Evolutionary conservation across 2,329 filamentous ascomycete species (phyloP), one percentile per base, ranked within the genome.

Genomic region (Aspergillus costaricaensis): DNA sequence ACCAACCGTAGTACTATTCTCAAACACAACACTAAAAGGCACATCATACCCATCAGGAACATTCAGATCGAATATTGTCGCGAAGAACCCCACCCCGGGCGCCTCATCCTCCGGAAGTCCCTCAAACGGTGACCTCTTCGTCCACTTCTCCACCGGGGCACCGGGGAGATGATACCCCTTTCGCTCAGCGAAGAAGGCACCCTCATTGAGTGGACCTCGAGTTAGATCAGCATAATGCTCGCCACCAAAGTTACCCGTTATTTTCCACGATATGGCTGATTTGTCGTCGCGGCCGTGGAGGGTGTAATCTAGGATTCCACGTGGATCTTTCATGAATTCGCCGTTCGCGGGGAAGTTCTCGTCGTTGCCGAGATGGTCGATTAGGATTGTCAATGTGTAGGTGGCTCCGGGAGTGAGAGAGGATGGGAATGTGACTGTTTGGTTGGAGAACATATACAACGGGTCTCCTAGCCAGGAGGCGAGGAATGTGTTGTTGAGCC

Each of bases 161-260:
- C 60, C 65, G 0, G 83, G 82, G 23, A 84, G 79, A 66, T 85
- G 82, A 54, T 77, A 83, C 10, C 83, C 83, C 51, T 83, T 76
- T 5, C 83, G 75, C 62, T 86, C 83, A 4, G 79, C 80, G 63
- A 72, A 85, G 27, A 85, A 67, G 0, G 79, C 81, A 32, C 82
- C 83, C 72, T 85, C 83, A 62, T 85, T 86, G 5, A 84, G 70
- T 1, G 83, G 83, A 0, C 83, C 83, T 21, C 83, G 79, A 5
- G 72, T 72, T 1, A 75, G 68, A 61, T 86, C 83, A 3, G 58
- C 55, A 67, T 84, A 84, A 58, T 81, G 70, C 62, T 86, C 83
- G 14, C 82, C 83, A 4, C 81, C 81, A 0, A 85, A 74, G 60
- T 85, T 86, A 3, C 84, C 83, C 0, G 83, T 84, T 6, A 85